These are phyloP conservation scores for Camellia lanceoleosa DNA, from an alignment of 148 eudicot genomes.

Conservation along the genomic window DNA sequence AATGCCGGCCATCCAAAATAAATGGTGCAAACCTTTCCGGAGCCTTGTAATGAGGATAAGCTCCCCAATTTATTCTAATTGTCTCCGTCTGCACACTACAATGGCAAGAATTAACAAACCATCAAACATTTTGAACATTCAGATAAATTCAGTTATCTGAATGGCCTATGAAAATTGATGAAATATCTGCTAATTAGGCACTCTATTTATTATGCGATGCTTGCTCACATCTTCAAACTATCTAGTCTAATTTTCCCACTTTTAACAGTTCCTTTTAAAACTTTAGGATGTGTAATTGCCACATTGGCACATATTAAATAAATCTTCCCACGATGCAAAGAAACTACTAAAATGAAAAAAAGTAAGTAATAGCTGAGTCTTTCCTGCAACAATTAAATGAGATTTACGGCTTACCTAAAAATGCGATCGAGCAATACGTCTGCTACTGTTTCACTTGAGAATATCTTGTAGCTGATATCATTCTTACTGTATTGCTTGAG, in stretches of 20 bases:
- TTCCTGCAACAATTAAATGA: neutral
- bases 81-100: slow-evolving; percentile 65
- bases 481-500: slow-evolving; percentile 55
- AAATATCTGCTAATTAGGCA: neutral
- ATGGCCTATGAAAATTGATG: neutral
- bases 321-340: neutral
- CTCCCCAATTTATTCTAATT: slow-evolving; percentile 76
- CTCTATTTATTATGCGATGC: neutral
- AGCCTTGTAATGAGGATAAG: slow-evolving; percentile 86
- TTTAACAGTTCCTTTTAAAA: neutral
- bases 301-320: neutral
- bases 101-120: slow-evolving; percentile 6
- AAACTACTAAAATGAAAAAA: slow-evolving; percentile 1
- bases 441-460: slow-evolving; percentile 73
- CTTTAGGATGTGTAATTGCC: neutral
- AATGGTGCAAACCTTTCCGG: slow-evolving; percentile 90
- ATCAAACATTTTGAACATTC: neutral
- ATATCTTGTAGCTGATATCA: slow-evolving; percentile 76
- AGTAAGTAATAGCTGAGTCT: neutral
- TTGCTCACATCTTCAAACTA: neutral
- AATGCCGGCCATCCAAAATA: slow-evolving; percentile 63
- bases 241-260: neutral
- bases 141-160: neutral
- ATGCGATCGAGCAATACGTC: slow-evolving; percentile 69
- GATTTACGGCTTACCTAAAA: slow-evolving; percentile 52